phyloP scores from a whole-genome alignment of 441 rosid genomes.

The Adansonia madagascariensis region DNA sequence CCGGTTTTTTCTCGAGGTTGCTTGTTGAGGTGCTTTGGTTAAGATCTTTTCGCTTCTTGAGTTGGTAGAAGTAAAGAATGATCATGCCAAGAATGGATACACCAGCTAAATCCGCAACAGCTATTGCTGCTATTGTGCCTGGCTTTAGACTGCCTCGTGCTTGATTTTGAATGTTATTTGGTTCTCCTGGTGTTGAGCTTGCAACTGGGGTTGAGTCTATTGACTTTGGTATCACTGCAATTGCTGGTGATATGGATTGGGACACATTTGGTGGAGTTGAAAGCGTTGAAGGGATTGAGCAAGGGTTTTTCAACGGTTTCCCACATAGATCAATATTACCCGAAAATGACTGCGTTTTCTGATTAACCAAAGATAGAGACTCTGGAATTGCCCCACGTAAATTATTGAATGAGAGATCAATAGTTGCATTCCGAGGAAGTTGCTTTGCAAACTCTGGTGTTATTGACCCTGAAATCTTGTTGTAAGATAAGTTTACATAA shows the following conservation, averaged over 20 bases:
- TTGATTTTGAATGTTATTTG: conserved; percentile 34
- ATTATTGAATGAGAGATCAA: conserved; percentile 85
- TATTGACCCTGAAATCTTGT: conserved; percentile 67
- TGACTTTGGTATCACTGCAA: conserved; percentile 74
- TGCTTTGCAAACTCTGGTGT: conserved; percentile 50
- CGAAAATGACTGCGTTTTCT: conserved; percentile 53
- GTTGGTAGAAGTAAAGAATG: conserved; percentile 64
- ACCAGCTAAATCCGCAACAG: conserved; percentile 55
- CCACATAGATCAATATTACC: conserved; percentile 80
- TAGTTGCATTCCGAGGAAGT: conserved; percentile 49
- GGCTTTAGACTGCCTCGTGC: conserved; percentile 58
- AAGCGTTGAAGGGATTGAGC: conserved; percentile 71
- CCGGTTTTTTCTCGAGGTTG: conserved; percentile 30
- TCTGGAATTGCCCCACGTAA: conserved; percentile 77
- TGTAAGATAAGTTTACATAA: conserved; percentile 73
- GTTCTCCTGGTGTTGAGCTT: conserved; percentile 32
- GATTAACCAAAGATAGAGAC: conserved; percentile 52
- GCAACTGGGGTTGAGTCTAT: conserved; percentile 40
- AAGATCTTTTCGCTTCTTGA: conserved; percentile 51
- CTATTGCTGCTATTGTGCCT: conserved; percentile 54
- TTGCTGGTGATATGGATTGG: conserved; percentile 64
- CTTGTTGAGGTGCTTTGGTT: not conserved
- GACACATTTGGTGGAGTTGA: conserved; percentile 64
- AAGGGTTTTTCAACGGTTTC: conserved; percentile 61
- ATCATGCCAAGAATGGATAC: conserved; percentile 58